Base-by-base conservation (phyloP, 2,329 filamentous ascomycete genomes). In the Dryadomyces quercus-mongolicae region DNA sequence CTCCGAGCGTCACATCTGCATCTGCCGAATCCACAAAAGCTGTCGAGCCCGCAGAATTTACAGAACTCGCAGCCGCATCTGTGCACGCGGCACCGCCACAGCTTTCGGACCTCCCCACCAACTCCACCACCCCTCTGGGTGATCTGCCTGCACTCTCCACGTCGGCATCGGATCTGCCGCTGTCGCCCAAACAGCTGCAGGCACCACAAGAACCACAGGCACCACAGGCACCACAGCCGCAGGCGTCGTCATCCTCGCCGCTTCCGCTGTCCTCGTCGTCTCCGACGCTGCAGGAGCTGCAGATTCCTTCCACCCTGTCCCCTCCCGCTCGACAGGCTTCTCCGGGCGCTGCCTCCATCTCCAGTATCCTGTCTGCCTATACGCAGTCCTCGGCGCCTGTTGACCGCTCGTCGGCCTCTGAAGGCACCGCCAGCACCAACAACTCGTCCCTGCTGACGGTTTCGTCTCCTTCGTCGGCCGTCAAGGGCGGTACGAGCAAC, bases 291-390 rank as follows among this genome's bases (percentile, higher is more conserved):
- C 55, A 63, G 12, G 54, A 60, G 34, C 49, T 55, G 20, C 55
- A 58, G 51, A 53, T 52, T 42, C 53, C 57, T 31, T 2, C 21
- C 16, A 9, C 25, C 5, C 60, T 56, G 22, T 59, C 57, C 16
- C 59, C 57, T 31, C 58, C 47, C 16, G 18, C 50, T 9, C 55
- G 60, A 38, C 54, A 59, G 55, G 58, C 62, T 44, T 55, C 61
- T 56, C 53, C 66, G 50, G 51, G 55, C 57, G 46, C 57, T 48
- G 55, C 58, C 22, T 80, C 78, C 10, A 66, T 81, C 52, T 77
- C 72, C 15, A 81, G 77, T 62, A 66, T 81, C 12, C 60, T 81
- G 40, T 80, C 76, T 12, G 76, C 78, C 20, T 81, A 81, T 61
- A 74, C 74, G 51, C 67, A 55, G 21, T 52, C 51, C 8, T 56